Conservation (phyloP, 768 basidiomycete species). For the Panaeolus cyanescens region DNA sequence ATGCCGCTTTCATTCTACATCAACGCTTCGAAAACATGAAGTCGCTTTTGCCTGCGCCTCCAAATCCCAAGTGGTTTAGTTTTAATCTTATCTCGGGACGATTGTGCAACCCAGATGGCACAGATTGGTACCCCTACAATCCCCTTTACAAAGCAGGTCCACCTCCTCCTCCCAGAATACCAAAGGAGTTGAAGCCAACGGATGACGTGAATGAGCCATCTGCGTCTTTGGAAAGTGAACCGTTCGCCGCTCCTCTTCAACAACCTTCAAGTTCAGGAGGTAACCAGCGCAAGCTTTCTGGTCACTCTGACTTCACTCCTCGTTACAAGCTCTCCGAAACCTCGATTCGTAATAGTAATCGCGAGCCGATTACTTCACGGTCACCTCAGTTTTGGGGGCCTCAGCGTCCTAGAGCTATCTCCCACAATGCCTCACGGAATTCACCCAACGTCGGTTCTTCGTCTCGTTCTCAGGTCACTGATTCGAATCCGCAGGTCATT, state of each 20-base stretch:
- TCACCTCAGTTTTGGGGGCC: background rate
- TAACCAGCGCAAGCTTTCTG: background rate
- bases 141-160: conserved; percentile 76
- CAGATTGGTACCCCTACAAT: conserved; percentile 58
- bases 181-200: conserved; percentile 12
- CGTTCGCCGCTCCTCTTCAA: background rate
- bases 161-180: conserved; percentile 48
- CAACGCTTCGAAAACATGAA: conserved; percentile 46
- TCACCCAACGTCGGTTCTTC: background rate
- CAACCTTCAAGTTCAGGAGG: background rate
- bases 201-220: background rate
- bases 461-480: conserved; percentile 1
- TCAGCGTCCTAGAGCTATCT: background rate
- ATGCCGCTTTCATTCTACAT: conserved; percentile 61
- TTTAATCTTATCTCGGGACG: conserved; percentile 55
- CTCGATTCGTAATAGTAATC: background rate
- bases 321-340: background rate
- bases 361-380: background rate
- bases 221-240: background rate
- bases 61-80: conserved; percentile 49
- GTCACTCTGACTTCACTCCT: background rate
- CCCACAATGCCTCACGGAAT: background rate
- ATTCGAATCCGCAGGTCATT: background rate
- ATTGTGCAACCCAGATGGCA: conserved; percentile 44
- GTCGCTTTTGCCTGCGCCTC: conserved; percentile 30